phyloP scores from a whole-genome alignment of 345 rosid genomes.

The Pseudoturritis turrita region DNA sequence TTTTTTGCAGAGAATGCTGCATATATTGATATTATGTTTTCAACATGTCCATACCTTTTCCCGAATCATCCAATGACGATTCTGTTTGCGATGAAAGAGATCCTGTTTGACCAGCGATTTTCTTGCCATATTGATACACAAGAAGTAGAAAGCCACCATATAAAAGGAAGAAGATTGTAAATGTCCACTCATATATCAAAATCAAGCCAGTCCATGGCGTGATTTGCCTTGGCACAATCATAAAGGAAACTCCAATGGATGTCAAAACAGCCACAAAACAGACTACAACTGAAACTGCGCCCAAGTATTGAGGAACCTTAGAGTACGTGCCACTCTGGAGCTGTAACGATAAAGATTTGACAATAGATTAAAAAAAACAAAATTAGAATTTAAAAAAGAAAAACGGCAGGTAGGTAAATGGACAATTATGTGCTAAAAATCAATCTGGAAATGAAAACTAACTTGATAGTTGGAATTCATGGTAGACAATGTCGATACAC shows the following conservation, averaged over 20 bases:
- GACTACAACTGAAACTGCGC: constrained; percentile 51
- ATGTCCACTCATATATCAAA: constrained; percentile 84
- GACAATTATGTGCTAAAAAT: not conserved
- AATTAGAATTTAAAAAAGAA: not conserved
- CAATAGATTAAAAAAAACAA: not conserved
- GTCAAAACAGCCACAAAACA: constrained; percentile 49
- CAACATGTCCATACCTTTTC: constrained; percentile 51
- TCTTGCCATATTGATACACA: constrained; percentile 57
- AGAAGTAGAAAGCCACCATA: constrained; percentile 67
- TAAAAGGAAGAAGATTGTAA: constrained; percentile 56
- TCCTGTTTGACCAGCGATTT: constrained; percentile 44
- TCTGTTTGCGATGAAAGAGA: constrained; percentile 39
- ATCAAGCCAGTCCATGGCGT: constrained; percentile 89
- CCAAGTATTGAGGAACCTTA: constrained; percentile 66
- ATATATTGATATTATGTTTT: not conserved
- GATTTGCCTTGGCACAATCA: constrained; percentile 78
- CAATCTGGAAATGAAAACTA: constrained; percentile 15
- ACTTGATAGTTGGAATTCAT: constrained; percentile 51
- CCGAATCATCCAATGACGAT: constrained; percentile 52
- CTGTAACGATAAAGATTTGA: constrained; percentile 27
- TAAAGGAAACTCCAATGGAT: constrained; percentile 58
- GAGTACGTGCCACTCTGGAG: constrained; percentile 39
- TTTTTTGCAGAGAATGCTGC: not conserved
- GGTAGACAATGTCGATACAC: constrained; percentile 52
- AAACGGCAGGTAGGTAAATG: not conserved